Evolutionary conservation across 179 eudicot genomes (phyloP), one percentile per base, ranked within the genome.

Genomic region (Carnegiea gigantea): DNA sequence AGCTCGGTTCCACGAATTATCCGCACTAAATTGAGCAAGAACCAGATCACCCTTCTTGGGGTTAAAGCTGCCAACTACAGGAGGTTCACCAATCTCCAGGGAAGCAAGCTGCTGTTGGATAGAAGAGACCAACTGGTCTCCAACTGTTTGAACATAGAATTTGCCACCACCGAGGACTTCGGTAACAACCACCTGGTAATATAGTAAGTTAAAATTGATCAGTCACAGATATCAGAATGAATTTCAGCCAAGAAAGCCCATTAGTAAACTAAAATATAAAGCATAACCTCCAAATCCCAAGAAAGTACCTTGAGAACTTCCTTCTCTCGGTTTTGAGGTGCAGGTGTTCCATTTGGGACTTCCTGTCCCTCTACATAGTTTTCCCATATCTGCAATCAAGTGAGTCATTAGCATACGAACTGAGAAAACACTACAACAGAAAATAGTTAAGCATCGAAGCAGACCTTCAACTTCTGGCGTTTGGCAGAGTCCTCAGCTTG

Each of bases 1-100:
- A 70, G 97, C 99, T 70, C 99, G 90, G 80, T 96, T 94, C 99
- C 99, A 96, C n/a, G 98, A 92, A 64, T 94, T 91, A 84, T 96
- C 99, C 4, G 89, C 92, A 85, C 89, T 93, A 80, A 94, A 96
- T 84, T 92, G 96, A 77, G 98, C 97, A 84, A 94, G 97, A 84
- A 96, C 93, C 49, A 92, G 71, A 43, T 96, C 99, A 11, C 97
- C 97, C 92, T 92, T 94, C 83, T 92, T 92, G 48, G 98, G 98
- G 85, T 84, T 91, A 80, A 96, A 96, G 79, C 90, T 83, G 24
- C 98, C 97, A 64, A 94, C 76, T 8, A 90, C 75, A 79, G 98
- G 97, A 84, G 93, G 93, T 72, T 96, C 97, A 57, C 87, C 89
- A 44, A 96, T 85, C 60, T 81, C 92, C 38, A 96, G 77, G 73